A percentile compares a stretch with the other conserved stretches of the same genome.
phyloP scores from a whole-genome alignment of 2,329 filamentous ascomycete genomes.

The Talaromyces rugulosus region DNA sequence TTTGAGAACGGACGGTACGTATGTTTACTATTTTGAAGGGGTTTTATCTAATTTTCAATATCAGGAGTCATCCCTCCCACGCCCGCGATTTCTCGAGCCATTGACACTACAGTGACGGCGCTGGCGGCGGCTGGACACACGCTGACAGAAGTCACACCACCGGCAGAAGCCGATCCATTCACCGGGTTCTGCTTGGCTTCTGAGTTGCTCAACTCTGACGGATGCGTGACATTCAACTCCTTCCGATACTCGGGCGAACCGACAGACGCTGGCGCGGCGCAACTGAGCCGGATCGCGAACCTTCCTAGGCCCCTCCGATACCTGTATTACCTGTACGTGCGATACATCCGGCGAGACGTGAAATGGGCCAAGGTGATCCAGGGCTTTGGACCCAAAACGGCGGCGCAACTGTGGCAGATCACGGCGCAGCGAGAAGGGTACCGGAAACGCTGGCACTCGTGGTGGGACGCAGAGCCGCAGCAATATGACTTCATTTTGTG shows the following conservation, averaged over 20 bases:
- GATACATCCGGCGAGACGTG: constrained; percentile 70
- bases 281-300: constrained; percentile 69
- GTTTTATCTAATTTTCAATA: not conserved
- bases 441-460: constrained; percentile 73
- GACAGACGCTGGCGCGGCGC: constrained; percentile 71
- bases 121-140: constrained; percentile 71
- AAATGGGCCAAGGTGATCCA: constrained; percentile 75
- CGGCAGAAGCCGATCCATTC: constrained; percentile 70
- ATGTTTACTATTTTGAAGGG: not conserved
- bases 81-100: constrained; percentile 74
- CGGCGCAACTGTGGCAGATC: constrained; percentile 77
- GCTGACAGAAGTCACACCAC: constrained; percentile 62
- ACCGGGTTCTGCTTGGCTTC: constrained; percentile 72
- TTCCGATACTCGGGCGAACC: constrained; percentile 74
- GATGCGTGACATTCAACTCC: constrained; percentile 72
- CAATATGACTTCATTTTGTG: constrained; percentile 76
- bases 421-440: constrained; percentile 73
- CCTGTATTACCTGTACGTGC: constrained; percentile 85
- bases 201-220: constrained; percentile 78
- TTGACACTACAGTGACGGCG: constrained; percentile 66
- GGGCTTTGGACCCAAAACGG: constrained; percentile 69
- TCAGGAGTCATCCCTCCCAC: constrained; percentile 74
- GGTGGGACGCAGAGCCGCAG: constrained; percentile 69
- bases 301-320: constrained; percentile 73
- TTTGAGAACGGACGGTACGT: constrained; percentile 64